Evolutionary conservation across 108 stramenopile genomes (phyloP).

Genomic region (Cylindrotheca fusiformis): DNA sequence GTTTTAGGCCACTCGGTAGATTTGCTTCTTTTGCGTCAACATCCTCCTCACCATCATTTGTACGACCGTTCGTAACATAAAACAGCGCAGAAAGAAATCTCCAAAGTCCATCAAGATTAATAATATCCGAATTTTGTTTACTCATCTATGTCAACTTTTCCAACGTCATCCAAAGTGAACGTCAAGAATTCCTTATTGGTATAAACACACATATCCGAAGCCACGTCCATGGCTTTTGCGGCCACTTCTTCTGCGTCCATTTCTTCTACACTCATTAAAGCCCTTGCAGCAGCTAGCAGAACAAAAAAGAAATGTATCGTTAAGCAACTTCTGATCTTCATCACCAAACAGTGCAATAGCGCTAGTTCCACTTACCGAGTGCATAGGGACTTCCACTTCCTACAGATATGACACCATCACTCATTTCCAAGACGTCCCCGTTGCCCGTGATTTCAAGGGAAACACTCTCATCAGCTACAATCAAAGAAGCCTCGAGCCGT

Average conservation of each 20-base stretch:
- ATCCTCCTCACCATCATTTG: no score
- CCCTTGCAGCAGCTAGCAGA: slow-evolving; percentile 87
- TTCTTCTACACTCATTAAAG: slow-evolving; percentile 82
- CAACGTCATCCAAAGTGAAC: slow-evolving; percentile 48
- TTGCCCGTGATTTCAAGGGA: slow-evolving; percentile 94
- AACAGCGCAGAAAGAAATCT: no score
- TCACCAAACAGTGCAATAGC: slow-evolving; percentile 1
- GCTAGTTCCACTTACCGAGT: slow-evolving; percentile 51
- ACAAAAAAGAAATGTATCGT: not conserved
- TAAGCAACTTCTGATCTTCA: not conserved
- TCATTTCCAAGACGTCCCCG: slow-evolving; percentile 96
- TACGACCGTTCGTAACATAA: no score
- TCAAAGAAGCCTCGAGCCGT: slow-evolving; percentile 87
- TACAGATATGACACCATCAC: slow-evolving; percentile 90
- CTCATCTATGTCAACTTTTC: slow-evolving; percentile 1
- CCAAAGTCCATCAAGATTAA: no score
- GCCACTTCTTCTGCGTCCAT: slow-evolving; percentile 92
- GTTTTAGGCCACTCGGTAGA: no score
- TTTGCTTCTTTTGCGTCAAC: no score
- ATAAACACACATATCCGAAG: slow-evolving; percentile 95
- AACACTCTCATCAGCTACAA: slow-evolving; percentile 85
- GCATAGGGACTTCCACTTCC: slow-evolving; percentile 85
- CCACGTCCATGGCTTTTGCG: slow-evolving; percentile 88
- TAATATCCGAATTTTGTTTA: not conserved
- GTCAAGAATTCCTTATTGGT: slow-evolving; percentile 90